Percentiles rank a stretch among this genome's conserved stretches.
Conservation (phyloP, 2,329 filamentous ascomycete species). For the Elsinoe ampelina region DNA sequence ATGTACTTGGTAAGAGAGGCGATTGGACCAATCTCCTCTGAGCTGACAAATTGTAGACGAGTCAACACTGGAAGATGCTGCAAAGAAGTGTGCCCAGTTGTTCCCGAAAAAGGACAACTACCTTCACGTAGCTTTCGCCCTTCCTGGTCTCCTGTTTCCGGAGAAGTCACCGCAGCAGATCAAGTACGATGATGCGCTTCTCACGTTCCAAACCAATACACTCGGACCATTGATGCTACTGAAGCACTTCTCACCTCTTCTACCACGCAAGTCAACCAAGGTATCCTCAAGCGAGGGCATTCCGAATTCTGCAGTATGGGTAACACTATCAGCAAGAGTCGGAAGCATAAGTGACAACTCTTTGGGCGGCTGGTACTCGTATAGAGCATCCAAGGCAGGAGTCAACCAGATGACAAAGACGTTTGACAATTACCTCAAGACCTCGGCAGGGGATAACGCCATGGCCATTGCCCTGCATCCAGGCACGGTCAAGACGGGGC, state of each 20-base stretch:
- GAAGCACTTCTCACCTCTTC: conserved; percentile 63
- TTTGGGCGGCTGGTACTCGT: conserved; percentile 73
- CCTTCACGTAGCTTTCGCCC: conserved; percentile 58
- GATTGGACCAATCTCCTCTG: not conserved
- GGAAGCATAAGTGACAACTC: conserved; percentile 64
- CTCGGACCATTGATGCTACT: conserved; percentile 66
- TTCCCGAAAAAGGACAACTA: conserved; percentile 39
- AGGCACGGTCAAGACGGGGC: conserved; percentile 66
- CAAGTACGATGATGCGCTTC: conserved; percentile 49
- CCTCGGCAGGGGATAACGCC: conserved; percentile 51
- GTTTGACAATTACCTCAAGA: conserved; percentile 57
- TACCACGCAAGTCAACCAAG: conserved; percentile 50
- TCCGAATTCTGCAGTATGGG: conserved; percentile 52
- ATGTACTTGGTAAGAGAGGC: conserved; percentile 45
- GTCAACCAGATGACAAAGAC: conserved; percentile 63
- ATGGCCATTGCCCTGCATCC: conserved; percentile 66
- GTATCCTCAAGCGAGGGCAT: conserved; percentile 26
- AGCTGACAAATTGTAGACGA: conserved; percentile 44
- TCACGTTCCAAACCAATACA: conserved; percentile 64
- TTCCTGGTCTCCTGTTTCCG: conserved; percentile 63
- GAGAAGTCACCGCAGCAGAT: conserved; percentile 64
- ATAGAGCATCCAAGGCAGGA: conserved; percentile 66
- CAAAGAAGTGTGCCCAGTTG: conserved; percentile 33
- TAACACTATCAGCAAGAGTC: conserved; percentile 70
- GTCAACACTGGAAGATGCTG: conserved; percentile 47